Base-by-base conservation (phyloP, 148 eudicot species). In the Bassia scoparia region DNA sequence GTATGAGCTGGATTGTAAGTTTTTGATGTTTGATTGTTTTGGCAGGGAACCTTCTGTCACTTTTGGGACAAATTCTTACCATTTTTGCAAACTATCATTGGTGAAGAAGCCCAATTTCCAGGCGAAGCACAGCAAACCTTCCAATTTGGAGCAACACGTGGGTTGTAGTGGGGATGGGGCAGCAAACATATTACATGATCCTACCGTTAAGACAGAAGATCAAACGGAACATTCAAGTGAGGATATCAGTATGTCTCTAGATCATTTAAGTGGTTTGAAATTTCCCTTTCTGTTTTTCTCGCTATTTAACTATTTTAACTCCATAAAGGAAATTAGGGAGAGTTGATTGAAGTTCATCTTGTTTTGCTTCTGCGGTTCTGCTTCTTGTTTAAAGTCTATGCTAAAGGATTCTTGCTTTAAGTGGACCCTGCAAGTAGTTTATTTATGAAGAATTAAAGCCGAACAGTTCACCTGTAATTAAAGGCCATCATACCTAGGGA, bases 11-110 rank as follows among this genome's bases (percentile, higher is more conserved):
- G 73, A 50, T 76, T 76, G 5, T 27, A 13, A 27, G n/a, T 30
- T 61, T 29, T 65, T 63, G 44, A 55, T 77, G 61, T 70, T 31
- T 30, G 50, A 24, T 27, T 6, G 34, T 54, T 70, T 67, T 49
- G 48, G 74, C 89, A 90, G 96, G 85, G 83, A 43, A 33, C 98
- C 94, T 30, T 83, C 68, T 53, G 46, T 82, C 60, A 80, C 89
- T 60, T 80, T 93, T 61, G 80, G 78, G 72, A 88, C 90, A 67
- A 86, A 89, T 56, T 71, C 89, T 37, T 90, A 90, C 75, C 92
- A 87, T 82, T 90, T 90, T 61, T 93, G 98, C 86, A 90, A 89
- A 75, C 81, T 93, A 46, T 90, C 96, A 2, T 58, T 90, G 63
- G 87, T 90, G 35, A 85, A 82, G 77, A 83, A 70, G 52, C 84